Base-by-base conservation (phyloP, 2,329 filamentous ascomycete species). In the Bipolaris cookei region DNA sequence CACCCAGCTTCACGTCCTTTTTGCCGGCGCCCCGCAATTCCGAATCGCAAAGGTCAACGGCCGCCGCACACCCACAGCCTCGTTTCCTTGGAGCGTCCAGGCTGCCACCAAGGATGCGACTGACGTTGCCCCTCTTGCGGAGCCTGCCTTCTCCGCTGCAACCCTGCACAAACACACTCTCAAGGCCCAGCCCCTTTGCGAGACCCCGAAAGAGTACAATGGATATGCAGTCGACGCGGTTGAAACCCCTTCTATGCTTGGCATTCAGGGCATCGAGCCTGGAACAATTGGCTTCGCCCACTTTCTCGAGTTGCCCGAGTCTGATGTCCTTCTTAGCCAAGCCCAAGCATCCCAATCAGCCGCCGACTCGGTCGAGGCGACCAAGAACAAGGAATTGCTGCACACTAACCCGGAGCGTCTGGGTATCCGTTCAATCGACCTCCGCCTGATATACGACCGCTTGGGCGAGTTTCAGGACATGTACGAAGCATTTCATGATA, bases 11-110 rank as follows among this genome's bases (percentile, higher is more conserved):
- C 86, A 88, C 76, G 86, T 86, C 74, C 82, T 91, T 67, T 91
- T 91, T 79, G 89, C 88, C 23, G 88, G 89, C n/a, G 89, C 89
- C 41, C 89, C 89, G 61, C 88, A 90, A 71, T 91, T 88, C 78
- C 87, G 86, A 72, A 83, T 85, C 63, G 82, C 84, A 50, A 83
- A 81, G 56, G 83, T 86, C 65, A 83, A 84, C 81, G 70, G 83
- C 82, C 56, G 85, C 82, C 84, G 84, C 20, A 83, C 86, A 65
- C 87, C 88, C 20, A 85, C 81, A 46, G 86, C 88, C 25, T 84
- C 86, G 35, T 90, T 87, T 69, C 88, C 88, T 1, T 90, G 87
- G 83, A 86, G 90, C 71, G 82, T 85, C 60, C 64, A 67, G 7
- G 54, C 89, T 55, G 78, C 82, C 64, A 86, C 88, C 63, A 81